These are phyloP conservation scores for Gynandropsis gynandra DNA, from an alignment of 345 rosid species.

Conservation along the genomic window DNA sequence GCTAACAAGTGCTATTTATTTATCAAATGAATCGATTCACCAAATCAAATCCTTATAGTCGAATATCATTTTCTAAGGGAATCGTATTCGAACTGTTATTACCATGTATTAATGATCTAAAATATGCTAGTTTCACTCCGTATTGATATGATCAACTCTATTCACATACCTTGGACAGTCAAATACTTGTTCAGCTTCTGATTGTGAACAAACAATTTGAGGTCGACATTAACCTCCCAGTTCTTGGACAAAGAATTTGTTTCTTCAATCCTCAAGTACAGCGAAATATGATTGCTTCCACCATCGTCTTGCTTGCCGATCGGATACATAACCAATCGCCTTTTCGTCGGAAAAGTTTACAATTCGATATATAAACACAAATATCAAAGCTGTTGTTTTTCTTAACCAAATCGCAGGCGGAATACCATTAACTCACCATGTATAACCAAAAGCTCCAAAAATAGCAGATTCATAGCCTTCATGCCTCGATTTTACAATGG, in stretches of 20 bases:
- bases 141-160: no score
- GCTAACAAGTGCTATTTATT: no score
- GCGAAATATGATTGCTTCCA: slow-evolving; percentile 26
- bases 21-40: no score
- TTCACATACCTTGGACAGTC: slow-evolving; percentile 24
- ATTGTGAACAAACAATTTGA: slow-evolving; percentile 29
- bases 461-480: slow-evolving; percentile 30
- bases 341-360: slow-evolving; percentile 7
- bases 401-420: not conserved
- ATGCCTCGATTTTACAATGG: slow-evolving; percentile 7
- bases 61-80: no score
- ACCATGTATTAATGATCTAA: no score
- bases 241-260: slow-evolving; percentile 13
- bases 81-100: no score
- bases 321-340: slow-evolving; percentile 32
- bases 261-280: slow-evolving; percentile 27
- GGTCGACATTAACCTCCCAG: slow-evolving; percentile 30
- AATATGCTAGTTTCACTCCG: no score
- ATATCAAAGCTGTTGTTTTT: not conserved
- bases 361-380: not conserved
- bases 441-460: slow-evolving; percentile 35
- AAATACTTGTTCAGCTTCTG: slow-evolving; percentile 22
- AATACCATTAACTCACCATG: slow-evolving; percentile 23
- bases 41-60: no score
- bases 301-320: slow-evolving; percentile 26